These are phyloP conservation scores for Castanopsis chinensis DNA, from an alignment of 306 rosid species.

Conservation along the genomic window DNA sequence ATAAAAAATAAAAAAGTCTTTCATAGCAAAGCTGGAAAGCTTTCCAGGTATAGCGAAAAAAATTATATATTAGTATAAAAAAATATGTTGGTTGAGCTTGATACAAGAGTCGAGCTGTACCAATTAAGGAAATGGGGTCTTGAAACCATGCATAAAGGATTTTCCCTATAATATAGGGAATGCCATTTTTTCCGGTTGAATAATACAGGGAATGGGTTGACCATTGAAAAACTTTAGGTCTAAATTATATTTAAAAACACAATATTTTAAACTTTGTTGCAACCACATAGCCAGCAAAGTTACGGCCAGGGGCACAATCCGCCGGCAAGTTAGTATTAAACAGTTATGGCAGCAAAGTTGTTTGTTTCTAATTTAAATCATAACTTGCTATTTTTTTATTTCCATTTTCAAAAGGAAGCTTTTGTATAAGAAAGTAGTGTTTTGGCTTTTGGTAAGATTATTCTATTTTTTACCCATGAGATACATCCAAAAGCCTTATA, in stretches of 20 bases:
- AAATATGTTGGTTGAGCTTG: background rate
- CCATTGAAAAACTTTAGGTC: background rate
- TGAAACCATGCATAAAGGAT: background rate
- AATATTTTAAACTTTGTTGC: conserved; percentile 10
- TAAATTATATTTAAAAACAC: background rate
- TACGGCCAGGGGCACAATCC: conserved; percentile 39
- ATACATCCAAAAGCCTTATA: too few species aligned
- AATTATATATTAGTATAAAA: background rate
- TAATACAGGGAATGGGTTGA: background rate
- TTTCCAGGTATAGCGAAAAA: too few species aligned
- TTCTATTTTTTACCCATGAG: too few species aligned
- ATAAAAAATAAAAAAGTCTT: too few species aligned
- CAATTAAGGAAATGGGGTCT: background rate
- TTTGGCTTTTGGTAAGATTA: too few species aligned
- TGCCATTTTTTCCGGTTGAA: background rate
- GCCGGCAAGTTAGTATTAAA: conserved; percentile 38
- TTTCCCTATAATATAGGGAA: background rate
- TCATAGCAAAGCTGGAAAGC: too few species aligned
- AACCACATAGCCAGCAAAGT: conserved; percentile 38
- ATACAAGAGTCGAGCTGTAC: background rate
- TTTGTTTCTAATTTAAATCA: conserved; percentile 14
- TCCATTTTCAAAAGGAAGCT: too few species aligned
- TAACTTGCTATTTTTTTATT: conserved; percentile 28
- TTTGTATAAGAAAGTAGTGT: too few species aligned
- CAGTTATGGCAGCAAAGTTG: conserved; percentile 17